Percentiles rank a stretch among this genome's conserved stretches.
These are phyloP conservation scores for Penicillium olsonii DNA, from an alignment of 2,329 filamentous ascomycete species.

Conservation along the genomic window DNA sequence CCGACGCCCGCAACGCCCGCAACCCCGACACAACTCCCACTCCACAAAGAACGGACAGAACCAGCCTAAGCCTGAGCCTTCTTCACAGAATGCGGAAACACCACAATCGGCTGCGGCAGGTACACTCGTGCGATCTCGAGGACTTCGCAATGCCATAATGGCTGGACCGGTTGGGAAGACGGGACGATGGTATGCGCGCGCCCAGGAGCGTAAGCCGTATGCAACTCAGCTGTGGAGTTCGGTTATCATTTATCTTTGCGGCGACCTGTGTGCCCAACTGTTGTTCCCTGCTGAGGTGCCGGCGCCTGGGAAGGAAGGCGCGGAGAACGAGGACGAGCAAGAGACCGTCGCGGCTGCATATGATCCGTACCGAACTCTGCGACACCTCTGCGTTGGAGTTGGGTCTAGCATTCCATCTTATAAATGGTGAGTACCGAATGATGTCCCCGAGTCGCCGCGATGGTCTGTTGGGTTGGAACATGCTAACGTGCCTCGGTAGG, in stretches of 20 bases:
- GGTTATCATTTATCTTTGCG: constrained; percentile 75
- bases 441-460: too few relatives aligned
- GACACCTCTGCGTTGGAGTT: constrained; percentile 74
- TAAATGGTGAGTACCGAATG: constrained; percentile 65
- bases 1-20: constrained; percentile 22
- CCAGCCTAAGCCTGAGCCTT: background rate
- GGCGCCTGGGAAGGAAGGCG: constrained; percentile 26
- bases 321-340: constrained; percentile 37
- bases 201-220: constrained; percentile 72
- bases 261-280: constrained; percentile 75
- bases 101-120: constrained; percentile 21
- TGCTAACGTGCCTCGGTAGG: constrained; percentile 47
- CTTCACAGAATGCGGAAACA: background rate
- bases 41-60: background rate
- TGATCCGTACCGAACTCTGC: constrained; percentile 66
- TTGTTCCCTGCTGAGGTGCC: constrained; percentile 51
- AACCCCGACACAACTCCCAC: constrained; percentile 20
- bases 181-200: constrained; percentile 61
- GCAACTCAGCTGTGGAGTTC: constrained; percentile 76
- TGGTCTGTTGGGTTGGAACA: background rate
- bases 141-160: constrained; percentile 33
- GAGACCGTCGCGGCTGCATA: constrained; percentile 48
- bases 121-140: constrained; percentile 22
- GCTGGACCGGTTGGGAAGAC: constrained; percentile 36
- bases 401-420: constrained; percentile 75